These are phyloP conservation scores for Rossbeevera mucosa DNA, from an alignment of 768 basidiomycete species.

Conservation along the genomic window DNA sequence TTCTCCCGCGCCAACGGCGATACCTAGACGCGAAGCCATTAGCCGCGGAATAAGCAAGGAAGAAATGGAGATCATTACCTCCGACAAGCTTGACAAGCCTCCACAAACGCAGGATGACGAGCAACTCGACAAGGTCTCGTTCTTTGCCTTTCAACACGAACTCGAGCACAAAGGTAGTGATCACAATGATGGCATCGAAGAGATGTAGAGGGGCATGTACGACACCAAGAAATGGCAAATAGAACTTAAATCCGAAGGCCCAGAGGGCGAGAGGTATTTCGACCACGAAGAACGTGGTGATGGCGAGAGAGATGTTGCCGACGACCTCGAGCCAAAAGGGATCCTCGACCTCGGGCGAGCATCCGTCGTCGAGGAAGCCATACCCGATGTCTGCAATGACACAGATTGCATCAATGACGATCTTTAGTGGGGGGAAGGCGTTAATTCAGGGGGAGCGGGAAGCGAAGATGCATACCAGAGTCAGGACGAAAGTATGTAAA, in stretches of 20 bases:
- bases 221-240: constrained; percentile 54
- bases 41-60: neutral
- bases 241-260: constrained; percentile 59
- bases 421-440: constrained; percentile 32
- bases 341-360: constrained; percentile 40
- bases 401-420: constrained; percentile 59
- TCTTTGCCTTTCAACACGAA: constrained; percentile 62
- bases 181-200: constrained; percentile 67
- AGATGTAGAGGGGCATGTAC: constrained; percentile 62
- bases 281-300: constrained; percentile 67
- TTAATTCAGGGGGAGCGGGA: constrained; percentile 12
- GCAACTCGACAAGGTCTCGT: constrained; percentile 63
- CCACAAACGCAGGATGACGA: constrained; percentile 77
- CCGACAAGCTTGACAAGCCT: constrained; percentile 72
- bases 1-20: constrained; percentile 73
- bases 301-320: constrained; percentile 56
- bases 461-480: constrained; percentile 40
- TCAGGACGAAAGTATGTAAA: constrained; percentile 55
- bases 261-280: constrained; percentile 73
- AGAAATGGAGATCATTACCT: constrained; percentile 32
- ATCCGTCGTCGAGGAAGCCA: constrained; percentile 55
- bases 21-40: constrained; percentile 40
- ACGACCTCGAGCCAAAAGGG: constrained; percentile 64
- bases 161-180: constrained; percentile 73
- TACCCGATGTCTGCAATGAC: constrained; percentile 72